phyloP scores from a whole-genome alignment of 78 protist species.

The Cavenderia fasciculata region DNA sequence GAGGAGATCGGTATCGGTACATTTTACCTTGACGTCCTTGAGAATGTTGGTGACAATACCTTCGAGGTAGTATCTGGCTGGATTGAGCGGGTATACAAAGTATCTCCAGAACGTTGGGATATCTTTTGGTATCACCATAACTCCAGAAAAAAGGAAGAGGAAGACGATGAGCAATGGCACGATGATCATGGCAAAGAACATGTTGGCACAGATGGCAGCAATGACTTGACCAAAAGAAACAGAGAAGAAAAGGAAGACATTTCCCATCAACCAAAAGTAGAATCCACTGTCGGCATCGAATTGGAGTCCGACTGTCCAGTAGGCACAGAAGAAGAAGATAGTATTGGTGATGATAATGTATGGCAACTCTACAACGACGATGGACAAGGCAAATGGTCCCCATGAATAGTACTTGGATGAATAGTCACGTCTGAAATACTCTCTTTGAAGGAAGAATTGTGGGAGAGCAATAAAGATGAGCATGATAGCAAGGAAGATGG shows the following conservation, averaged over 20 bases:
- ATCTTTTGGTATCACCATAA: constrained; percentile 28
- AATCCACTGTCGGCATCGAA: constrained; percentile 17
- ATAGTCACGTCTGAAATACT: constrained; percentile 65
- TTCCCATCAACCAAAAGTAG: constrained; percentile 60
- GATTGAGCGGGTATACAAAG: constrained; percentile 63
- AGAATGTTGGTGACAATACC: constrained; percentile 64
- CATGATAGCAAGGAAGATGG: constrained; percentile 50
- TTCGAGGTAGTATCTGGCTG: constrained; percentile 51
- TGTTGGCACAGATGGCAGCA: constrained; percentile 47
- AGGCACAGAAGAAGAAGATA: constrained; percentile 41
- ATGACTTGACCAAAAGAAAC: constrained; percentile 73
- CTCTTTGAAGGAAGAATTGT: constrained; percentile 31
- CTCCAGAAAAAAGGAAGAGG: constrained; percentile 78
- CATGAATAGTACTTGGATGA: constrained; percentile 67
- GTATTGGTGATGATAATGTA: constrained; percentile 31
- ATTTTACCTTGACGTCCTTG: background rate
- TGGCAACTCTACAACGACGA: constrained; percentile 67
- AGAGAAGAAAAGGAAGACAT: constrained; percentile 43
- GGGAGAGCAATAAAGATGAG: constrained; percentile 42
- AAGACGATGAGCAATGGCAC: constrained; percentile 59
- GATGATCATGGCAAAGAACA: constrained; percentile 61
- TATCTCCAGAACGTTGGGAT: constrained; percentile 53
- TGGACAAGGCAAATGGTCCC: constrained; percentile 70
- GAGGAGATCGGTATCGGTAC: constrained; percentile 2
- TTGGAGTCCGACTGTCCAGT: constrained; percentile 70